Percentiles rank a stretch among this genome's conserved stretches.
Evolutionary conservation across 2,329 filamentous ascomycete species (phyloP).

Genomic region (Aspergillus tamarii): DNA sequence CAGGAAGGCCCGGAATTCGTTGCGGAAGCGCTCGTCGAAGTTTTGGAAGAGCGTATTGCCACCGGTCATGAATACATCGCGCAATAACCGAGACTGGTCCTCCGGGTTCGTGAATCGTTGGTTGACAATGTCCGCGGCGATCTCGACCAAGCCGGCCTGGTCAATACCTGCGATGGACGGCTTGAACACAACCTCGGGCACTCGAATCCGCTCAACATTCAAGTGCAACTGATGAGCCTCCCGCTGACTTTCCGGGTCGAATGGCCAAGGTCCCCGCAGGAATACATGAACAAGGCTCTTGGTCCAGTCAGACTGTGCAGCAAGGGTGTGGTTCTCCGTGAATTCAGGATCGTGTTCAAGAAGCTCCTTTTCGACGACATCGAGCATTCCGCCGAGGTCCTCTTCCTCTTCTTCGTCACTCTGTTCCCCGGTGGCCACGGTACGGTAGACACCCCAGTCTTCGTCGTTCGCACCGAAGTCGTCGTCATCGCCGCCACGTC

Average conservation of each 20-base stretch:
- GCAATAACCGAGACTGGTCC: constrained; percentile 71
- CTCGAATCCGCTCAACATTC: constrained; percentile 93
- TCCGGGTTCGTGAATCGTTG: constrained; percentile 68
- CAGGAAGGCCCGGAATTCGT: constrained; percentile 72
- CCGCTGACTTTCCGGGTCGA: constrained; percentile 76
- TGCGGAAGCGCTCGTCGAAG: constrained; percentile 79
- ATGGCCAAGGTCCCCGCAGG: constrained; percentile 82
- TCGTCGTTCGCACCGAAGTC: constrained; percentile 96
- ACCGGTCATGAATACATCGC: constrained; percentile 92
- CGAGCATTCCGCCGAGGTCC: constrained; percentile 74
- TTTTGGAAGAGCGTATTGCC: constrained; percentile 84
- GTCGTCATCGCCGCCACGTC: constrained; percentile 89
- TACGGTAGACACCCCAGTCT: constrained; percentile 96
- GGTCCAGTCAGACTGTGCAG: constrained; percentile 93
- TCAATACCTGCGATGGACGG: constrained; percentile 89
- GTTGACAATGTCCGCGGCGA: constrained; percentile 84
- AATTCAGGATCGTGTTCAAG: constrained; percentile 86
- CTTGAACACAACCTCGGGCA: constrained; percentile 91
- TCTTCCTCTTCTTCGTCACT: constrained; percentile 92
- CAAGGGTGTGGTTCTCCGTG: constrained; percentile 87
- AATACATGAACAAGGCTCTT: constrained; percentile 91
- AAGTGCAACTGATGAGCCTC: constrained; percentile 89
- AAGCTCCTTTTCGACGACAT: constrained; percentile 79
- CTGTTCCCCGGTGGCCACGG: constrained; percentile 77
- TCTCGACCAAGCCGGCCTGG: constrained; percentile 91